phyloP scores from a whole-genome alignment of 1,284 basidiomycete species.

The Austropuccinia psidii region DNA sequence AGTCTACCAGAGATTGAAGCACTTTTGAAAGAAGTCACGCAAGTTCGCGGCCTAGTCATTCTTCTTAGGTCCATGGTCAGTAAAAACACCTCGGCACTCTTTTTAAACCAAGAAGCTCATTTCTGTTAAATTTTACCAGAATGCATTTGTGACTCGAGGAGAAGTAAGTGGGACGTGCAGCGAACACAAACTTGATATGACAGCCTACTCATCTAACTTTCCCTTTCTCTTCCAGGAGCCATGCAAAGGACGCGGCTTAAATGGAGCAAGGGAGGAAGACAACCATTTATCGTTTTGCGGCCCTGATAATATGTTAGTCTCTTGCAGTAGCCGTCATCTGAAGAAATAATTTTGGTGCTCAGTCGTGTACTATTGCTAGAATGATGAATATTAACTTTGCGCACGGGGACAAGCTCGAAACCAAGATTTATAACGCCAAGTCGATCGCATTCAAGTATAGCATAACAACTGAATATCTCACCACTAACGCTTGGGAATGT shows the following conservation, averaged over 20 bases:
- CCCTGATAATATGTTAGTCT: constrained; percentile 16
- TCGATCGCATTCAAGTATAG: constrained; percentile 22
- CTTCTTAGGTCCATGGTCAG: constrained; percentile 33
- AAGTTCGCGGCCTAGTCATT: constrained; percentile 25
- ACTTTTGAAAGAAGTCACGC: constrained; percentile 12
- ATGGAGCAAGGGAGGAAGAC: constrained; percentile 15
- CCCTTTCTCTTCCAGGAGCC: constrained; percentile 4
- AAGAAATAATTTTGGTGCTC: neutral
- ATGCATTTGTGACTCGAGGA: constrained; percentile 27
- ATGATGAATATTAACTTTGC: constrained; percentile 29
- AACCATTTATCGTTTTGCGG: constrained; percentile 25
- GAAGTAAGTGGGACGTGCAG: neutral
- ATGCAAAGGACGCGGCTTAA: constrained; percentile 6
- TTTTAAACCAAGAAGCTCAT: neutral
- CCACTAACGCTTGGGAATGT: constrained; percentile 17
- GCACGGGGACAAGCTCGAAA: constrained; percentile 2
- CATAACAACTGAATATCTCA: constrained; percentile 29
- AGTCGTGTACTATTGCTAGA: neutral
- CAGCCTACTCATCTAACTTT: neutral
- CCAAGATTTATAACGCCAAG: constrained; percentile 3
- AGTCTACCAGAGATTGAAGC: constrained; percentile 8
- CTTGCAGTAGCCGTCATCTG: neutral
- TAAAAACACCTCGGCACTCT: neutral
- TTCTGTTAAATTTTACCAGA: neutral
- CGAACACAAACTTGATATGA: neutral